phyloP scores from a whole-genome alignment of 208 protist species.

The Trypanosoma congolense region DNA sequence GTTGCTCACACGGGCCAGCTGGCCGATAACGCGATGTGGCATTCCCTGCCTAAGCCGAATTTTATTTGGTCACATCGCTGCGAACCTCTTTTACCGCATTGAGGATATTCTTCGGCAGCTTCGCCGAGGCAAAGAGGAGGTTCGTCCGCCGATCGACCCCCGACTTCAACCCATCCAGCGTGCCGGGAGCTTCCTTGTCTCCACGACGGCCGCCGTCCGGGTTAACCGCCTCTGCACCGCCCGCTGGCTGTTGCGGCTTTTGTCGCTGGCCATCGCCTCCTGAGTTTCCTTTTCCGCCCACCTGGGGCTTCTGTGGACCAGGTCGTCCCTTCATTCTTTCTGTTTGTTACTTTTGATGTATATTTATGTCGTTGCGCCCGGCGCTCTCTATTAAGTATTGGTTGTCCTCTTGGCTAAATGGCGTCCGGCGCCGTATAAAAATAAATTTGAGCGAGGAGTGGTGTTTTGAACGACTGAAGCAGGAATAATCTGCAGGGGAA shows the following conservation, averaged over 20 bases:
- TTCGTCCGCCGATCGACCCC: background rate
- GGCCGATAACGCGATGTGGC: no score
- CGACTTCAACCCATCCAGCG: background rate
- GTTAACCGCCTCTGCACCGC: no score
- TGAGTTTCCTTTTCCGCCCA: background rate
- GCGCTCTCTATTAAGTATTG: background rate
- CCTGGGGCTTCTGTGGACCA: background rate
- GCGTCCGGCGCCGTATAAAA: no score
- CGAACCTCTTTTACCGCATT: background rate
- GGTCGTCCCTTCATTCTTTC: background rate
- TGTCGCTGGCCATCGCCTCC: background rate
- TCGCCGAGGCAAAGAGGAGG: background rate
- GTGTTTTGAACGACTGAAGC: no score
- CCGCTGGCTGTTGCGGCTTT: background rate
- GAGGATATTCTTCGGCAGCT: background rate
- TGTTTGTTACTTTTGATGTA: background rate
- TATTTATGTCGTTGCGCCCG: background rate
- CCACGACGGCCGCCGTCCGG: no score
- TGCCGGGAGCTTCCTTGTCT: background rate
- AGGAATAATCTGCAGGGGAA: no score
- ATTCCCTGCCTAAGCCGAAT: background rate
- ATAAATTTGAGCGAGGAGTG: no score
- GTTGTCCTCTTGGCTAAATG: no score
- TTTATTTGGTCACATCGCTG: background rate
- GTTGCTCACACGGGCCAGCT: no score